A percentile compares a stretch with the other conserved stretches of the same genome.
Evolutionary conservation across 345 rosid species (phyloP).

Genomic region (Bruguiera gymnorhiza): DNA sequence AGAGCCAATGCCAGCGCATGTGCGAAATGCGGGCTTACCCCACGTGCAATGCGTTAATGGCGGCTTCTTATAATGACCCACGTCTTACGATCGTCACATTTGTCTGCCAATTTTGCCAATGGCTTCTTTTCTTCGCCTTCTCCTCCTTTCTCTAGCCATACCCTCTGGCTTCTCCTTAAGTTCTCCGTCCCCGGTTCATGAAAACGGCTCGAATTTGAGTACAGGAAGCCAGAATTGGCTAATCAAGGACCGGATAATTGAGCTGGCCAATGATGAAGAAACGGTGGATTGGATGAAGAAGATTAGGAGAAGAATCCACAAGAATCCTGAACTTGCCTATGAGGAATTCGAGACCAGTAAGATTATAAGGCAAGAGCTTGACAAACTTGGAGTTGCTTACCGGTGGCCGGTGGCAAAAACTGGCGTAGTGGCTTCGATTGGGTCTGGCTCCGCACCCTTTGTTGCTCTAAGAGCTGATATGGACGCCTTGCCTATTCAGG

Average conservation of each 20-base stretch:
- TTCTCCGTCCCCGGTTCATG: not conserved
- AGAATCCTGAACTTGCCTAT: constrained; percentile 57
- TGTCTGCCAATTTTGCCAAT: not conserved
- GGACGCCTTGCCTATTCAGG: constrained; percentile 76
- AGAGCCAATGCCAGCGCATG: no score
- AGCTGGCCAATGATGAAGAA: constrained; percentile 32
- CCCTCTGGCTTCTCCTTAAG: constrained; percentile 14
- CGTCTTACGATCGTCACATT: no score
- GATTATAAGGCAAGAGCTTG: constrained; percentile 49
- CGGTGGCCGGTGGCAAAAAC: constrained; percentile 56
- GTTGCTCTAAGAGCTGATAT: constrained; percentile 68
- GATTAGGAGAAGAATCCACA: constrained; percentile 50
- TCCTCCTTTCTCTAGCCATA: constrained; percentile 1
- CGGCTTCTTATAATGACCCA: no score
- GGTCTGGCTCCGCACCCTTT: constrained; percentile 54
- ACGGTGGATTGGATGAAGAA: constrained; percentile 44
- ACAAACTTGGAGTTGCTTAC: constrained; percentile 49
- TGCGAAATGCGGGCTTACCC: no score
- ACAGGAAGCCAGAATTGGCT: constrained; percentile 9
- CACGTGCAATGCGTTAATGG: no score
- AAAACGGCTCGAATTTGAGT: not conserved
- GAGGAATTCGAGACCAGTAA: constrained; percentile 57
- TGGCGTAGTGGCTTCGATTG: constrained; percentile 55
- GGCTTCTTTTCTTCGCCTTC: not conserved
- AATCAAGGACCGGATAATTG: constrained; percentile 22